These are phyloP conservation scores for Talaromyces stipitatus DNA, from an alignment of 495 filamentous ascomycete genomes.

Conservation along the genomic window DNA sequence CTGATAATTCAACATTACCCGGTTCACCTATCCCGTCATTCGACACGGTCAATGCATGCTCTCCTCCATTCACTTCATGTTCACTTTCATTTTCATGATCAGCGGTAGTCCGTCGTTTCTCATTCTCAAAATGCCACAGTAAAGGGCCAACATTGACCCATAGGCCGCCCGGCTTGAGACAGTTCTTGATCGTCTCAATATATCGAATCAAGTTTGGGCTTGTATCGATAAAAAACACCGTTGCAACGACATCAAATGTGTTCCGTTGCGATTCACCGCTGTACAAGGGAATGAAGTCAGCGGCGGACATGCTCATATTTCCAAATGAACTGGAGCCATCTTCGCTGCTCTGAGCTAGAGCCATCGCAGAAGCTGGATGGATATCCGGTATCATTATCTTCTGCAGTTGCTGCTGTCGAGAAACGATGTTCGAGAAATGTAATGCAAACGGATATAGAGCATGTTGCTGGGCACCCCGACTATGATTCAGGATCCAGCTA, in stretches of 20 bases:
- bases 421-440: slow-evolving; percentile 70
- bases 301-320: slow-evolving; percentile 75
- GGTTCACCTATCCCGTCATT: slow-evolving; percentile 60
- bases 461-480: slow-evolving; percentile 31
- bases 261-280: slow-evolving; percentile 46
- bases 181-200: slow-evolving; percentile 70
- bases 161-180: slow-evolving; percentile 68
- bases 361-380: slow-evolving; percentile 54
- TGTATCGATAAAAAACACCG: slow-evolving; percentile 95
- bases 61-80: background rate
- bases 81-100: slow-evolving; percentile 6
- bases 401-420: slow-evolving; percentile 61
- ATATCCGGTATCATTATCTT: slow-evolving; percentile 68
- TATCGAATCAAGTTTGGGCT: slow-evolving; percentile 88
- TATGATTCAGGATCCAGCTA: slow-evolving; percentile 81
- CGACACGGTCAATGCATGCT: slow-evolving; percentile 9
- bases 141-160: slow-evolving; percentile 89
- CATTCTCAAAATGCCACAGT: slow-evolving; percentile 71
- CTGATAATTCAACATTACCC: slow-evolving; percentile 76
- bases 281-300: slow-evolving; percentile 79
- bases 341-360: slow-evolving; percentile 18
- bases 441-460: slow-evolving; percentile 71
- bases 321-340: slow-evolving; percentile 16
- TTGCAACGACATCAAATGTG: slow-evolving; percentile 72
- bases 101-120: slow-evolving; percentile 25